Evolutionary conservation across 257 asterid species (phyloP), one percentile per base, ranked within the genome.

Genomic region (Nicotiana noctiflora): DNA sequence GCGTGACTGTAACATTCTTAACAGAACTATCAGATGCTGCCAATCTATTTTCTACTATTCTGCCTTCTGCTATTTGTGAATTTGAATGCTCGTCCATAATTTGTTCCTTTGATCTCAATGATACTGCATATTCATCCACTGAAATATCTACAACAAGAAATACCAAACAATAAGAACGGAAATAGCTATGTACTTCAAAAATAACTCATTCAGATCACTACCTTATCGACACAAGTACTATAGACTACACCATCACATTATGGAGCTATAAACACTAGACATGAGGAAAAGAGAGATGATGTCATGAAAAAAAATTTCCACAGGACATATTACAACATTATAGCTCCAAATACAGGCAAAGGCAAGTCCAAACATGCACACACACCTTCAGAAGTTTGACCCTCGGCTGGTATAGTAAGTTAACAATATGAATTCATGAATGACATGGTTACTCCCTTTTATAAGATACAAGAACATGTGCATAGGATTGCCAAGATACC

Each of bases 111-210:
- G 92, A 79, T 81, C 86, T 85, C 83, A 82, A 60, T 74, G 89
- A 60, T 59, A 60, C 91, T 83, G 86, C 79, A 80, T 86, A 77
- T 67, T 85, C 87, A 74, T 86, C 94, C 81, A 84, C 57, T 11
- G 81, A 75, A 85, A 87, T 76, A 78, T 90, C 92, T 91, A 94
- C 60, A 64, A 56, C 52, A 46, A 32, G 34, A 44, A 83, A 80
- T 62, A 84, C 34, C 17, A 21, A 55, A 11, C 9, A 57, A 46
- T 21, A 13, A 19, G 34, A 70, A 65, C 0, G 17, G 53, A 67
- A 18, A 67, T 34, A 67, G 15, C 17, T 10, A 17, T n/a, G 11
- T 34, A 67, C 53, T 67, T 34, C 29, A 5, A n/a, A 67, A n/a
- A 67, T 4, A 67, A 67, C n/a, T 67, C 19, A 34, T 12, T n/a